Base-by-base conservation (phyloP, 148 eudicot species). In the Amaranthus hypochondriacus region DNA sequence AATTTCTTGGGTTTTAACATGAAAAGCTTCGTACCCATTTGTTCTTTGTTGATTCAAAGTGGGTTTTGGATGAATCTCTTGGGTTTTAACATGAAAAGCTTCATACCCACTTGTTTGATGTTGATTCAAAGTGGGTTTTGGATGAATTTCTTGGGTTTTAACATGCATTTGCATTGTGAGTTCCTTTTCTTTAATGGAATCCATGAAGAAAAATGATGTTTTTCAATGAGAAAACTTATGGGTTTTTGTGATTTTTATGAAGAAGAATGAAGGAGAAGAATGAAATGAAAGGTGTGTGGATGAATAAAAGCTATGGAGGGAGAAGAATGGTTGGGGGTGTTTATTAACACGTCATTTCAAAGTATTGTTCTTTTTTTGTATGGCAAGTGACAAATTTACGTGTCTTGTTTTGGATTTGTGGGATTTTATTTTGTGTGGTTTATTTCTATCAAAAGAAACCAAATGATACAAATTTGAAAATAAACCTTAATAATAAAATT, bases 311-410 rank as follows among this genome's bases (percentile, higher is more conserved):
- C 1, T 4, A 4, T 3, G 15, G 50, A 59, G 57, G 21, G 55
- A 44, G 73, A 53, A 28, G 51, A 58, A 66, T 75, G 80, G 55
- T 62, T 81, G 88, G 88, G 81, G 69, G 78, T 3, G 39, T 74
- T 78, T 28, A 70, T 15, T 63, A 69, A 84, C 87, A 87, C 89
- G 88, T 87, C 84, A 68, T 1, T 56, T 67, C 62, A 65, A 48
- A 28, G 65, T 6, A 14, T 39, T 62, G 61, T 60, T 18, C 3
- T 13, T 46, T 50, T 39, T 69, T 76, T 85, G 84, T 81, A 85
- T 90, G 92, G 92, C 76, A 78, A 69, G 73, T 75, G 83, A 72
- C 77, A 76, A 72, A 60, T 55, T 2, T 66, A 89, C 94, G 94
- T 89, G 94, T 80, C 76, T 48, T 74, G 13, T 42, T 73, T 70